A percentile compares a stretch with the other conserved stretches of the same genome.
Conservation (phyloP, 331 rosid genomes). For the Erythrophleum ivorense region DNA sequence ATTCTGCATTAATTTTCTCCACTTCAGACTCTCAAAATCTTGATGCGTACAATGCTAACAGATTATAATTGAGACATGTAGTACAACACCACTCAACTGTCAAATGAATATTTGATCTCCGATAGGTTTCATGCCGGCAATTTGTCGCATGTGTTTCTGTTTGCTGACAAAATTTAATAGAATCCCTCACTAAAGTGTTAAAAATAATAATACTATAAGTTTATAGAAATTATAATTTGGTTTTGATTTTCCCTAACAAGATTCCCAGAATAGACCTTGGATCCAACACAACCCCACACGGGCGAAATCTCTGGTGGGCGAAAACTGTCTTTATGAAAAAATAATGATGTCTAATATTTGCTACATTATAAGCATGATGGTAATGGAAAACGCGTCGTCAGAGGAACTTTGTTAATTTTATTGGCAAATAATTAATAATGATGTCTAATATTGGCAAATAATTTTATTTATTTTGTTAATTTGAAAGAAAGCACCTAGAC, state of each 20-base stretch:
- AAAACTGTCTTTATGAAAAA: not conserved
- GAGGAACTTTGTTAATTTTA: too few relatives aligned
- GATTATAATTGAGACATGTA: too few relatives aligned
- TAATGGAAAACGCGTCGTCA: too few relatives aligned
- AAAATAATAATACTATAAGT: not conserved
- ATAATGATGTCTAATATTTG: not conserved
- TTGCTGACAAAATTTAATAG: not conserved
- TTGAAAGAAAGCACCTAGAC: too few relatives aligned
- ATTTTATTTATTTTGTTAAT: too few relatives aligned
- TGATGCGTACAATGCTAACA: not conserved
- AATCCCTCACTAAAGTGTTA: not conserved
- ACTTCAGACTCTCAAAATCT: not conserved
- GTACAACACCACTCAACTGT: not conserved
- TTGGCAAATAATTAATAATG: too few relatives aligned
- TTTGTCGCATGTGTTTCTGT: not conserved
- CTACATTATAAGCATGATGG: too few relatives aligned
- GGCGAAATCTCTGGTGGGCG: not conserved
- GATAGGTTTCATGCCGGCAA: not conserved
- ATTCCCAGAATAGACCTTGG: slow-evolving; percentile 30
- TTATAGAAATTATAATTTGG: not conserved
- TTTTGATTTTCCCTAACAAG: slow-evolving; percentile 2
- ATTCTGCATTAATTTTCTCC: not conserved
- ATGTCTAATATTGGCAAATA: too few relatives aligned
- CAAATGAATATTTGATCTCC: not conserved
- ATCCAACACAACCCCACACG: not conserved